Evolutionary conservation across 2,329 filamentous ascomycete genomes (phyloP).

Genomic region (Trichoderma sp.): DNA sequence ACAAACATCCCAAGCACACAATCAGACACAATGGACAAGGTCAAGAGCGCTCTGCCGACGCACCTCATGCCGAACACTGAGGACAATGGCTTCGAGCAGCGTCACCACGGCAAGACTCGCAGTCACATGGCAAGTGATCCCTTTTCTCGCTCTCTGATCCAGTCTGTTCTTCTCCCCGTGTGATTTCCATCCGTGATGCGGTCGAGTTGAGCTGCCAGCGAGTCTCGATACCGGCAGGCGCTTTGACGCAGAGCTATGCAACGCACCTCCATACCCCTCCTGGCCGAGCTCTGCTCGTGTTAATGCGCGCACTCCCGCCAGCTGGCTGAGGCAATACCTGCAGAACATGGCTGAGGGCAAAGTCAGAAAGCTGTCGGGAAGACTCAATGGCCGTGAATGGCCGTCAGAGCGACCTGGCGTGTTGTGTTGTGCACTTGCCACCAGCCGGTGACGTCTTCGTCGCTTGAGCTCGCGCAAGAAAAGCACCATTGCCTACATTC

Average conservation of each 20-base stretch:
- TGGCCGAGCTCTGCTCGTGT: slow-evolving; percentile 15
- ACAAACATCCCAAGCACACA: background rate
- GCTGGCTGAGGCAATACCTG: background rate
- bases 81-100: slow-evolving; percentile 57
- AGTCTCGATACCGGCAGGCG: background rate
- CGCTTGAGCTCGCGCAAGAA: background rate
- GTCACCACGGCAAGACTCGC: slow-evolving; percentile 82
- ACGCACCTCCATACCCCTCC: slow-evolving; percentile 10
- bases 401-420: slow-evolving; percentile 1
- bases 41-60: slow-evolving; percentile 75
- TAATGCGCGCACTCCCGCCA: slow-evolving; percentile 5
- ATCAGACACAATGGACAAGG: slow-evolving; percentile 63
- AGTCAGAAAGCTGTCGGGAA: background rate
- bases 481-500: background rate
- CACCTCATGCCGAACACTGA: slow-evolving; percentile 72
- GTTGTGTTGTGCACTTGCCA: slow-evolving; percentile 9
- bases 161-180: background rate
- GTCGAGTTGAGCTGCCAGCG: no score
- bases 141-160: background rate
- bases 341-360: background rate
- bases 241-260: background rate
- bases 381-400: slow-evolving; percentile 14
- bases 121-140: slow-evolving; percentile 74
- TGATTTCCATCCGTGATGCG: background rate
- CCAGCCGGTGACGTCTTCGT: slow-evolving; percentile 13